A percentile compares a stretch with the other conserved stretches of the same genome.
phyloP scores from a whole-genome alignment of 2,329 filamentous ascomycete species.

The Fusarium paranaense region DNA sequence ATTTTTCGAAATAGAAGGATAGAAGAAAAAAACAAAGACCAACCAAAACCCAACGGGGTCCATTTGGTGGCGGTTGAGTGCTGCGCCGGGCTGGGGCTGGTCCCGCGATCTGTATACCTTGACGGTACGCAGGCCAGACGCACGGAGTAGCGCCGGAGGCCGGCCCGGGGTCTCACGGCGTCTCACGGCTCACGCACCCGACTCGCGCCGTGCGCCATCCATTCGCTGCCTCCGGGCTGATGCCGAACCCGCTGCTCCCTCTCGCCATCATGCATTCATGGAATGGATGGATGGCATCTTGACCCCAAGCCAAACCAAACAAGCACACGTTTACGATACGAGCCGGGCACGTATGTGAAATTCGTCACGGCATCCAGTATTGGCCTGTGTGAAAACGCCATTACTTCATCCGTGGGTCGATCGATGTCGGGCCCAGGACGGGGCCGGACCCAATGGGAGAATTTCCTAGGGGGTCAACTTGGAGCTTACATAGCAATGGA shows the following conservation, averaged over 20 bases:
- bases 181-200: slow-evolving; percentile 15
- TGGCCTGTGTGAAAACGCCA: slow-evolving; percentile 21
- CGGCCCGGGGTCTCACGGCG: slow-evolving; percentile 17
- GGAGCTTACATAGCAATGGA: slow-evolving; percentile 15
- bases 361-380: slow-evolving; percentile 18
- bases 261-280: slow-evolving; percentile 4
- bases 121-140: slow-evolving; percentile 17
- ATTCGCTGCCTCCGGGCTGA: background rate
- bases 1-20: slow-evolving; percentile 22
- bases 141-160: slow-evolving; percentile 13
- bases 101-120: slow-evolving; percentile 23
- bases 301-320: background rate
- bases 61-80: slow-evolving; percentile 39
- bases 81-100: slow-evolving; percentile 15
- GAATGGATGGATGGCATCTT: background rate
- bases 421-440: slow-evolving; percentile 26
- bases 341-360: slow-evolving; percentile 11
- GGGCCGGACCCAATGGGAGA: slow-evolving; percentile 34
- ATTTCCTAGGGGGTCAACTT: slow-evolving; percentile 15
- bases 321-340: slow-evolving; percentile 7
- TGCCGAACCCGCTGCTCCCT: background rate
- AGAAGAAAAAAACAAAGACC: slow-evolving; percentile 24
- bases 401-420: slow-evolving; percentile 26
- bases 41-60: slow-evolving; percentile 38
- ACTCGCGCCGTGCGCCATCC: slow-evolving; percentile 3